phyloP scores from a whole-genome alignment of 257 asterid species.

The Solanum acaule region DNA sequence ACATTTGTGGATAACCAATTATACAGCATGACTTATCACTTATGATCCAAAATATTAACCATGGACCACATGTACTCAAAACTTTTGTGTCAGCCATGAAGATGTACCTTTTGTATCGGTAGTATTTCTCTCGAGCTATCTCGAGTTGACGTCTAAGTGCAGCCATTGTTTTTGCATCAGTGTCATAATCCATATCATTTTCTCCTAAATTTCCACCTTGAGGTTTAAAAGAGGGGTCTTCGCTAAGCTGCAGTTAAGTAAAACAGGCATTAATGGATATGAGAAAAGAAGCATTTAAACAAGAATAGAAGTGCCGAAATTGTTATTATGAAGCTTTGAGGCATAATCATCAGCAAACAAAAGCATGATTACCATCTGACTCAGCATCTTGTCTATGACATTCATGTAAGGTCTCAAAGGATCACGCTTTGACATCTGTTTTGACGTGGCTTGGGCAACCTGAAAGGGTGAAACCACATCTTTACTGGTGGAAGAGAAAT shows the following conservation, averaged over 20 bases:
- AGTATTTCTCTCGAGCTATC: slow-evolving; percentile 58
- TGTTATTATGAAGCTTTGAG: background rate
- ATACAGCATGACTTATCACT: background rate
- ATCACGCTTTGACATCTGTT: slow-evolving; percentile 75
- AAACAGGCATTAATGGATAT: background rate
- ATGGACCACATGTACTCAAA: background rate
- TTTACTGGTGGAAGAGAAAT: background rate
- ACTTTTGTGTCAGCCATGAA: background rate
- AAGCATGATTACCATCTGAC: slow-evolving; percentile 48
- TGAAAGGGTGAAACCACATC: slow-evolving; percentile 4
- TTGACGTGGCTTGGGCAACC: slow-evolving; percentile 83
- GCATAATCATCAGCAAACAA: background rate
- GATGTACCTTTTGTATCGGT: slow-evolving; percentile 57
- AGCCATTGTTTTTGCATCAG: slow-evolving; percentile 74
- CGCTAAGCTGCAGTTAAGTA: slow-evolving; percentile 43
- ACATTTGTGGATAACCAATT: background rate
- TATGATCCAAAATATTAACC: background rate
- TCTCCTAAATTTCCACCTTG: slow-evolving; percentile 76
- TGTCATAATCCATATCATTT: slow-evolving; percentile 77
- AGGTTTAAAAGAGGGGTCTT: slow-evolving; percentile 66
- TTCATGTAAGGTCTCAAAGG: slow-evolving; percentile 67
- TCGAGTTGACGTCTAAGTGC: slow-evolving; percentile 58
- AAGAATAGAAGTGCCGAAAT: background rate
- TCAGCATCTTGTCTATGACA: slow-evolving; percentile 56
- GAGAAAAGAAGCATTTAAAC: background rate